Conservation (phyloP, 225 moss, liverwort and hornwort genomes). For the Marchantia paleacea region DNA sequence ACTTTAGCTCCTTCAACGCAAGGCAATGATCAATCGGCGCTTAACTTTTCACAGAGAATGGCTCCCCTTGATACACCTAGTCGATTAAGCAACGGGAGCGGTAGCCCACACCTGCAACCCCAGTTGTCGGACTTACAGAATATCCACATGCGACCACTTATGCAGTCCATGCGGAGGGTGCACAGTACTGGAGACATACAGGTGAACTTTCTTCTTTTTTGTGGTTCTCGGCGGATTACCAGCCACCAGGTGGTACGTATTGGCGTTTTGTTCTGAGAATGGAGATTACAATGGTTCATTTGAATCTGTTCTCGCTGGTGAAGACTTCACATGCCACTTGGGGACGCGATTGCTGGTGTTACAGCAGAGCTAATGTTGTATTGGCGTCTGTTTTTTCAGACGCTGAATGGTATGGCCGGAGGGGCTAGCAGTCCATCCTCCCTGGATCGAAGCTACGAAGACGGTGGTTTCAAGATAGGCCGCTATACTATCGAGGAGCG, state of each 20-base stretch:
- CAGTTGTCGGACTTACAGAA: conserved; percentile 42
- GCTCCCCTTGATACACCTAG: conserved; percentile 39
- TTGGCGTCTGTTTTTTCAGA: conserved; percentile 31
- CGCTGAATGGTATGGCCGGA: conserved; percentile 66
- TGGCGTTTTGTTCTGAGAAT: too few relatives aligned
- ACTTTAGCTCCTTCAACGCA: conserved; percentile 35
- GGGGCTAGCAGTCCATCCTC: conserved; percentile 65
- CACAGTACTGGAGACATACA: conserved; percentile 56
- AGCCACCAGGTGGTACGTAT: not conserved
- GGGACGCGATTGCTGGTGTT: not conserved
- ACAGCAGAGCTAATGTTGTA: not conserved
- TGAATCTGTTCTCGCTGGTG: not conserved
- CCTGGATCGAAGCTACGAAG: conserved; percentile 60
- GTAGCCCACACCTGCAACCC: conserved; percentile 38
- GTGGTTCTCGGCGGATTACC: not conserved
- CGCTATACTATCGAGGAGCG: conserved; percentile 91
- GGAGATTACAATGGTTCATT: not conserved
- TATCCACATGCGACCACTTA: conserved; percentile 42
- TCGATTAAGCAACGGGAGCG: conserved; percentile 45
- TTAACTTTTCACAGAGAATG: conserved; percentile 30
- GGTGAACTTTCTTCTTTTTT: conserved; percentile 13
- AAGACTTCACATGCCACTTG: not conserved
- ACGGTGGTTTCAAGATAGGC: conserved; percentile 84
- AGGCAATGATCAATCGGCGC: conserved; percentile 25
- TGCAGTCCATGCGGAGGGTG: conserved; percentile 54